A percentile compares a stretch with the other conserved stretches of the same genome.
Conservation (phyloP, 768 basidiomycete genomes). For the Termitomyces sp. region DNA sequence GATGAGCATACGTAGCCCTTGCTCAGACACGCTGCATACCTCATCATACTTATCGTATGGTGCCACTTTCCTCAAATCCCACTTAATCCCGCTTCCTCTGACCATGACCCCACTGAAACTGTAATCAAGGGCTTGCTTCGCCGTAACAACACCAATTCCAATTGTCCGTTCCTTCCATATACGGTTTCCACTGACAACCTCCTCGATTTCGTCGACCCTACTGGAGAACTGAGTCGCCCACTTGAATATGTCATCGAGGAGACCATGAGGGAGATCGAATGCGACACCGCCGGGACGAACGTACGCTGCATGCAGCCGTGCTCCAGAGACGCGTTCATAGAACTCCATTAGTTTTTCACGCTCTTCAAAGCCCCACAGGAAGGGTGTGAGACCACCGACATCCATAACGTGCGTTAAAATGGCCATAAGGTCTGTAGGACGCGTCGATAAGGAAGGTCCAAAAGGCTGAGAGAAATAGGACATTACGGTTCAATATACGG, state of each 20-base stretch:
- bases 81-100: slow-evolving; percentile 86
- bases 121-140: slow-evolving; percentile 88
- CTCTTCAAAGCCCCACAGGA: slow-evolving; percentile 99
- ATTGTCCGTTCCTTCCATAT: slow-evolving; percentile 97
- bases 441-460: not conserved
- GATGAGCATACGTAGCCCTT: not conserved
- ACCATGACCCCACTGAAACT: slow-evolving; percentile 97
- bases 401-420: slow-evolving; percentile 95
- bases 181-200: slow-evolving; percentile 94
- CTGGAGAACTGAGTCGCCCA: slow-evolving; percentile 94
- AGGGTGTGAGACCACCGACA: slow-evolving; percentile 96
- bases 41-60: slow-evolving; percentile 98
- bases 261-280: slow-evolving; percentile 95
- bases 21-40: slow-evolving; percentile 28
- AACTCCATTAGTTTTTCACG: slow-evolving; percentile 99
- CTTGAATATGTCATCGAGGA: slow-evolving; percentile 97
- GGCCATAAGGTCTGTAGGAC: slow-evolving; percentile 81
- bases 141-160: slow-evolving; percentile 85
- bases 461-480: slow-evolving; percentile 4
- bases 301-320: slow-evolving; percentile 96
- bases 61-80: slow-evolving; percentile 88
- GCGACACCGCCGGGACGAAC: slow-evolving; percentile 97
- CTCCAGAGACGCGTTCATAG: slow-evolving; percentile 98
- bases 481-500: slow-evolving; percentile 84
- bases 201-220: slow-evolving; percentile 95